These are phyloP conservation scores for Powellomyces hirtus DNA, from an alignment of 192 early-diverging fungal species.

Conservation along the genomic window DNA sequence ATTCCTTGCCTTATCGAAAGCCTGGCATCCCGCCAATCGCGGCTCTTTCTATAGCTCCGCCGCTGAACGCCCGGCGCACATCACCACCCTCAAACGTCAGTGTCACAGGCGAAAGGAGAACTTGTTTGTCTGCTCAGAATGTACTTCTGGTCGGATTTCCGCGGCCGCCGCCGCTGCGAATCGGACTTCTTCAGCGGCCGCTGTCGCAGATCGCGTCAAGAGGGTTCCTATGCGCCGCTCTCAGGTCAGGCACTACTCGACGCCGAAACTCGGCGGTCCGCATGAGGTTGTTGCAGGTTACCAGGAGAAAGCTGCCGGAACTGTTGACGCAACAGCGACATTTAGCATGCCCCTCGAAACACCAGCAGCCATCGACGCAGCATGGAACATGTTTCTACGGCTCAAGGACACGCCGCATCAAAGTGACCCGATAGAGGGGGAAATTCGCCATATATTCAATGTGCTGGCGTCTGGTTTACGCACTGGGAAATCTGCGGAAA, in stretches of 20 bases:
- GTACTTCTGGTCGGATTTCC: not conserved
- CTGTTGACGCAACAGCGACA: not conserved
- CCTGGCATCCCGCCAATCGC: not conserved
- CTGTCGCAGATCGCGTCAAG: no score
- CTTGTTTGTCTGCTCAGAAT: not conserved
- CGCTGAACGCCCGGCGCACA: not conserved
- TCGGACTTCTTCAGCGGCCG: not conserved
- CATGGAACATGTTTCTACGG: not conserved
- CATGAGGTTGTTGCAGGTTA: not conserved
- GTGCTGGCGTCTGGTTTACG: not conserved
- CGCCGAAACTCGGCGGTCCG: not conserved
- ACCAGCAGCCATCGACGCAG: no score
- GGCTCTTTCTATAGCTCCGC: not conserved
- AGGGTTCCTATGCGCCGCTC: no score
- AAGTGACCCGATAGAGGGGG: not conserved
- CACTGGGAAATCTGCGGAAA: not conserved
- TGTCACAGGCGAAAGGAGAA: not conserved
- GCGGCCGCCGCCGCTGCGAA: not conserved
- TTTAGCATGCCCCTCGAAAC: no score
- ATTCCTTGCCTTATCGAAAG: conserved; percentile 14
- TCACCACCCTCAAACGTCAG: not conserved
- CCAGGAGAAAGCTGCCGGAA: not conserved
- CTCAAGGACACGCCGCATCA: not conserved
- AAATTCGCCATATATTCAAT: not conserved
- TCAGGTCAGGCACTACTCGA: not conserved